Evolutionary conservation across 1,284 basidiomycete genomes (phyloP), one percentile per base, ranked within the genome.

Genomic region (Fistulina hepatica): DNA sequence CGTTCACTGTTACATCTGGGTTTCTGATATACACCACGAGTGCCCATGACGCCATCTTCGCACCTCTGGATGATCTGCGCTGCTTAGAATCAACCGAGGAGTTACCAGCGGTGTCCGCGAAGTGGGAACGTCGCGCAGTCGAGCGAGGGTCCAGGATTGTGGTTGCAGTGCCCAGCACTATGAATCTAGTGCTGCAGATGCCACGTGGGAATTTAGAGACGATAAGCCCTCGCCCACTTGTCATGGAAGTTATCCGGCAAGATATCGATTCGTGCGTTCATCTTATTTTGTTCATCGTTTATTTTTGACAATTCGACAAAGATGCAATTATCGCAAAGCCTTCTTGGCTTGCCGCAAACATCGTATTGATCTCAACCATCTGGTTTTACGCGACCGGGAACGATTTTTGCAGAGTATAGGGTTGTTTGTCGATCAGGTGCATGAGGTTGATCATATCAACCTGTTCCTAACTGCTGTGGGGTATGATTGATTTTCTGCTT

Each of bases 151-250:
- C 86, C 1, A 63, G 80, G 41, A 90, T 94, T 20, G 88, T 95
- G 2, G 76, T 80, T 1, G 81, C 81, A 9, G 81, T 93, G 1
- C 82, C 90, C 2, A 89, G 81, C 44, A 65, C 76, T 6, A 97
- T 95, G 88, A 81, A 72, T 46, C 59, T 97, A 12, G 84, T 98
- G 1, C 62, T 99, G 10, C 95, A 99, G 63, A 98, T 98, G 92
- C 95, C 94, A 0, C 66, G 95, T 48, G 95, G 95, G 0, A 98
- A 98, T 58, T 56, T 99, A 38, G 95, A 99, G 64, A 97, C 91
- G 0, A 81, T 98, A 40, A 89, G 83, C 50, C 95, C 95, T 1
- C 69, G 95, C 22, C 85, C 94, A 1, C 63, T 99, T 44, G 92
- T 97, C 3, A 76, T 97, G 59, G 73, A 81, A 36, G 79, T 86